Evolutionary conservation across 805 yeast species (phyloP).

Genomic region (Clavispora fructus): DNA sequence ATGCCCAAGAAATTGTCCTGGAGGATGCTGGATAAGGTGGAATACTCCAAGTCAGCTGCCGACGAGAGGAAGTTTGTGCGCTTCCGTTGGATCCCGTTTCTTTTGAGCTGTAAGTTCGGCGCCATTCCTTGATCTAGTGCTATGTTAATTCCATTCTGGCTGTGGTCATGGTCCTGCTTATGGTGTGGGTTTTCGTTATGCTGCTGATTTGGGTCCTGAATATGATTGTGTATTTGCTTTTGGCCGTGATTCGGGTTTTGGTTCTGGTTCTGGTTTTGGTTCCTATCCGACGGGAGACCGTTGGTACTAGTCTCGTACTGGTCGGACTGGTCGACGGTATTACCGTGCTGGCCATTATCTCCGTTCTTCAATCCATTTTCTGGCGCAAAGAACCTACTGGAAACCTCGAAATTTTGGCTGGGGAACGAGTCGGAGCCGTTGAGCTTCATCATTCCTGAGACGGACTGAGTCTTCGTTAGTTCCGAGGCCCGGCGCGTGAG

Average conservation of each 20-base stretch:
- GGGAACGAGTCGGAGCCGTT: not conserved
- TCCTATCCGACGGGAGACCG: not conserved
- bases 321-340: not conserved
- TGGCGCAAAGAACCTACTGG: not conserved
- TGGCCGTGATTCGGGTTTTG: not conserved
- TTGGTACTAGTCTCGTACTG: not conserved
- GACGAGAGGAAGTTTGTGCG: constrained; percentile 53
- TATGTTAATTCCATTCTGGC: not conserved
- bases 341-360: not conserved
- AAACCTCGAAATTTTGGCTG: not conserved
- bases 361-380: not conserved
- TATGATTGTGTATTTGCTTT: not conserved
- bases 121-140: not conserved
- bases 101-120: not conserved
- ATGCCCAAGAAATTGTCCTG: constrained; percentile 37
- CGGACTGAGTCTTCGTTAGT: not conserved
- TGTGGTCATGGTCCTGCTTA: not conserved
- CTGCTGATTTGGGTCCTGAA: not conserved
- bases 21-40: constrained; percentile 61
- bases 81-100: not conserved
- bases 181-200: not conserved
- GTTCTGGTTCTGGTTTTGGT: not conserved
- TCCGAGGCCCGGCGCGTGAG: not conserved
- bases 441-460: not conserved
- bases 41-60: constrained; percentile 71